Evolutionary conservation across 148 eudicot species (phyloP).

Genomic region (Pharnaceum exiguum): DNA sequence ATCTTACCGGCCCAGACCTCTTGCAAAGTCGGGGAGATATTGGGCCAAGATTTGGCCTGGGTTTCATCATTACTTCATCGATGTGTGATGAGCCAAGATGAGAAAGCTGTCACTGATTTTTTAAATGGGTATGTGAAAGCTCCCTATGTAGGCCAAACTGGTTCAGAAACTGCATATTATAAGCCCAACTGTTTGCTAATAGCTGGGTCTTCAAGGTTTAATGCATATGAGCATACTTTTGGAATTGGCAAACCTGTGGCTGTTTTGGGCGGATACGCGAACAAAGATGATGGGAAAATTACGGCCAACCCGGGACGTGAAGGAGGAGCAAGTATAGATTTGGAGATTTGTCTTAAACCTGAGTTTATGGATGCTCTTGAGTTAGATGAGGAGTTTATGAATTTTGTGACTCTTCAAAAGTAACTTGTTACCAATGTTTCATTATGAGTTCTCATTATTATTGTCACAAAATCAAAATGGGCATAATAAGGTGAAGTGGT

Average conservation of each 20-base stretch:
- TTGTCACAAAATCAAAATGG: too few relatives aligned
- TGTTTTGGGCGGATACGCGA: constrained; percentile 50
- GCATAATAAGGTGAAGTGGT: too few relatives aligned
- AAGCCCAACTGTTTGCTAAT: constrained; percentile 45
- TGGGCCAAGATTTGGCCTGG: constrained; percentile 39
- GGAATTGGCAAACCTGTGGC: constrained; percentile 60
- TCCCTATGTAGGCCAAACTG: too few relatives aligned
- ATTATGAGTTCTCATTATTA: too few relatives aligned
- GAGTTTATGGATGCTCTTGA: constrained; percentile 46
- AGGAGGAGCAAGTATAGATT: constrained; percentile 52
- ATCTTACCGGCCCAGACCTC: constrained; percentile 31
- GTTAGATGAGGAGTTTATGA: constrained; percentile 49
- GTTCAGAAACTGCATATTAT: constrained; percentile 42
- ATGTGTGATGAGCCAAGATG: constrained; percentile 47
- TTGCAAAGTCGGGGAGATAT: constrained; percentile 26
- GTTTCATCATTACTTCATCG: constrained; percentile 25
- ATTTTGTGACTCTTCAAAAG: too few relatives aligned
- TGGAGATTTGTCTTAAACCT: constrained; percentile 56
- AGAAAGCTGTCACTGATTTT: not conserved
- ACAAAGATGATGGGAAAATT: constrained; percentile 66
- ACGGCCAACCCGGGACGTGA: constrained; percentile 56
- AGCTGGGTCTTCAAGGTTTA: constrained; percentile 67
- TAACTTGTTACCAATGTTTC: too few relatives aligned
- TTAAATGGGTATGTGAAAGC: not conserved
- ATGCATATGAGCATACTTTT: constrained; percentile 58